Base-by-base conservation (phyloP, 179 eudicot species). In the Drosera spatulata region DNA sequence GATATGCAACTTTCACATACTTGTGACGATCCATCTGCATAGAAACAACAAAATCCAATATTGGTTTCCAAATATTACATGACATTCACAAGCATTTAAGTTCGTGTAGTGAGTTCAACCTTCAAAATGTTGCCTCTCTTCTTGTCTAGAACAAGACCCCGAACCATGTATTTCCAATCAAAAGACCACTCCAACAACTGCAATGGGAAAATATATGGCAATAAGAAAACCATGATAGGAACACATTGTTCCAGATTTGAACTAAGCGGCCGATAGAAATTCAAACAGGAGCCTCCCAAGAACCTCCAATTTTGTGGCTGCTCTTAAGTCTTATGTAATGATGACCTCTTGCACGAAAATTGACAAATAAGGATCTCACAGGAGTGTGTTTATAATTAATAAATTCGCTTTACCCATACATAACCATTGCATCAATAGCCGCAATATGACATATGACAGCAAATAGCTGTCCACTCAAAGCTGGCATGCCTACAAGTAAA, bases 1-100 rank as follows among this genome's bases (percentile, higher is more conserved):
- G 99, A 58, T 93, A 86, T 66, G 99, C 99, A 60, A 93, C 94
- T 82, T 93, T 93, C 60, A 93, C 99, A 61, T 89, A 89, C 55
- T 89, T 93, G 79, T 93, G 99, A 15, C 99, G 84, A 69, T 93
- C 99, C 99, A 93, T 93, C 99, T 93, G 87, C 48, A 61, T 48
- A 22, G 56, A 63, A 9, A 57, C 33, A 10, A 14, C 14, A 44
- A 11, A 3, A 57, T 61, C 46, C 11, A 3, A 50, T 3, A 51
- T 48, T 48, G 5, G 10, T 55, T 4, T 8, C 44, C 11, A 2
- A 55, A 15, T 14, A 58, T 9, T 41, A 10, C 40, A 55, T 1
- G 12, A 58, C 13, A 41, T 58, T 10, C 37, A 14, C 6, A 58
- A 40, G 38, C 10, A 13, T 41, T 10, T 7, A 60, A 50, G 5